Base-by-base conservation (phyloP, 305 asterid species). In the Ilex paraguariensis region DNA sequence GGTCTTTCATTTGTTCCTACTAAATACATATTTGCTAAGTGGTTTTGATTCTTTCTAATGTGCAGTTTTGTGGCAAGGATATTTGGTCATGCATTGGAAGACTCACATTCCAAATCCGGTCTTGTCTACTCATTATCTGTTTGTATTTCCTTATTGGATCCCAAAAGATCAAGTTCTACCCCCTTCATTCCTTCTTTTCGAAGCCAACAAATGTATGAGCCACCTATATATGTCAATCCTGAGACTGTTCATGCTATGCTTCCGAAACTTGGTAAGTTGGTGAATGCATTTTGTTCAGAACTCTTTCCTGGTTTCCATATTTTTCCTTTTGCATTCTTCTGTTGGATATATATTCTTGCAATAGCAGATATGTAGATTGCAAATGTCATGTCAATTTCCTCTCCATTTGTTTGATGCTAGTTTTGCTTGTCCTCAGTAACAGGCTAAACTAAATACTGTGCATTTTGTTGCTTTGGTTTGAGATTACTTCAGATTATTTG, bases 241-340 rank as follows among this genome's bases (percentile, higher is more conserved):
- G 97, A 90, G 54, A 87, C 99, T 48, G 82, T 93, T 52, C 78
- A 87, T 79, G 97, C 97, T 51, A 87, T 93, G 96, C 95, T 93
- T 56, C 99, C 99, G 4, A 86, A 80, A 79, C 92, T 93, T 70
- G 90, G 99, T 90, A 70, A 76, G 75, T 55, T 40, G 72, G 48
- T 16, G 36, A 42, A 65, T 63, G 52, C 59, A 56, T 32, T 28
- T 70, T 62, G 66, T 72, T 36, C 42, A 50, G 44, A 39, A 32
- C 62, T 53, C 57, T 54, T 49, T 65, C 42, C 63, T 63, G 64
- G 46, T 56, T 51, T 42, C 39, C 13, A 8, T 15, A 28, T 56
- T 49, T 21, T 36, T 54, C 28, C 54, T 48, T 40, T 17, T 17
- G 6, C 10, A 33, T 33, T 36, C 52, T 54, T 68, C 60, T 52